These are phyloP conservation scores for Acer yangbiense DNA, from an alignment of 345 rosid species.

Conservation along the genomic window DNA sequence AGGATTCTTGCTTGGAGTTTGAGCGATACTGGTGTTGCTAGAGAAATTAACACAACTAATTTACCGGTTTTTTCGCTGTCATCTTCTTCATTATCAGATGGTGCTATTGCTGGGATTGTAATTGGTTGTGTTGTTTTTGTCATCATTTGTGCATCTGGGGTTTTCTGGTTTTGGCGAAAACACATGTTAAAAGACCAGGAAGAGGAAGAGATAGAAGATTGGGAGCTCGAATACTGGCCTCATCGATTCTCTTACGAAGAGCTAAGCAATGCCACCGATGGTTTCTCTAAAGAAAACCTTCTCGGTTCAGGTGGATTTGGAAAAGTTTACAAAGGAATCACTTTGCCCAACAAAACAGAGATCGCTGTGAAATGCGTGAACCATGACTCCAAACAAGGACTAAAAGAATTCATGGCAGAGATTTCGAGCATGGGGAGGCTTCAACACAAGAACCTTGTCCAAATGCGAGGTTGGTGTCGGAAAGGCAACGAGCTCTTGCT, in stretches of 20 bases:
- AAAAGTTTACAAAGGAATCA: slow-evolving; percentile 61
- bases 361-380: slow-evolving; percentile 83
- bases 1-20: slow-evolving; percentile 89
- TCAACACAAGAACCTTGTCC: slow-evolving; percentile 83
- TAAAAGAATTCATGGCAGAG: slow-evolving; percentile 94
- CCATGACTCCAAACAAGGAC: slow-evolving; percentile 87
- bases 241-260: slow-evolving; percentile 86
- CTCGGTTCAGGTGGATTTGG: slow-evolving; percentile 91
- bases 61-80: slow-evolving; percentile 54
- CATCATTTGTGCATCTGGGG: slow-evolving; percentile 34
- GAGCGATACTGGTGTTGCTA: slow-evolving; percentile 61
- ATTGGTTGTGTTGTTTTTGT: slow-evolving; percentile 51
- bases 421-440: slow-evolving; percentile 87
- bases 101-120: slow-evolving; percentile 68
- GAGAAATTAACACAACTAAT: slow-evolving; percentile 65
- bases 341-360: slow-evolving; percentile 49
- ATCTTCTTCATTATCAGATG: slow-evolving; percentile 51
- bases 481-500: slow-evolving; percentile 75
- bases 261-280: slow-evolving; percentile 54
- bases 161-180: slow-evolving; percentile 50
- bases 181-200: slow-evolving; percentile 37
- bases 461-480: slow-evolving; percentile 89
- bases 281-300: slow-evolving; percentile 61
- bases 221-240: slow-evolving; percentile 96
- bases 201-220: slow-evolving; percentile 71